A percentile compares a stretch with the other conserved stretches of the same genome.
These are phyloP conservation scores for Biancaea sappan DNA, from an alignment of 306 rosid genomes.

Conservation along the genomic window DNA sequence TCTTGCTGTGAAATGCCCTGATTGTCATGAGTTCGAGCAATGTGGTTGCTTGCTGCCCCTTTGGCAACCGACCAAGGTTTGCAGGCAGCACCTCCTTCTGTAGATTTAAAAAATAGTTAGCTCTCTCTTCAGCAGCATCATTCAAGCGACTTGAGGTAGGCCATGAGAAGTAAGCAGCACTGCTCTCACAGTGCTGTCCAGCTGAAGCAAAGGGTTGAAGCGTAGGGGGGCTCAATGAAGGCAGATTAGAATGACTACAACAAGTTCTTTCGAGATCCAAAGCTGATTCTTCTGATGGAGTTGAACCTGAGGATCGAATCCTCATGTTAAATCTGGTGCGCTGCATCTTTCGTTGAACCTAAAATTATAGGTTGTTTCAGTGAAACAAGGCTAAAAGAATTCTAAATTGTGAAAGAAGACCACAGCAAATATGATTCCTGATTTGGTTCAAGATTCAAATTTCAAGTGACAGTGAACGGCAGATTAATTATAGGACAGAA, in stretches of 20 bases:
- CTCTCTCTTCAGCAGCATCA: constrained; percentile 92
- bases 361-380: constrained; percentile 19
- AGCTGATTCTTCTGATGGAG: constrained; percentile 94
- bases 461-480: background rate
- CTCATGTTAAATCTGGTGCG: constrained; percentile 64
- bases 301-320: constrained; percentile 75
- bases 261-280: constrained; percentile 92
- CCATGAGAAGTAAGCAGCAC: constrained; percentile 98
- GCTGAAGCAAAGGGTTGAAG: constrained; percentile 95
- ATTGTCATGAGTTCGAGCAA: constrained; percentile 98
- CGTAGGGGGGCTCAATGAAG: constrained; percentile 82
- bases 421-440: constrained; percentile 10
- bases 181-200: constrained; percentile 94
- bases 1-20: constrained; percentile 99
- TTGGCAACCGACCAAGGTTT: constrained; percentile 78
- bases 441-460: constrained; percentile 29
- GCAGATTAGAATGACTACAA: constrained; percentile 86
- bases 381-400: background rate
- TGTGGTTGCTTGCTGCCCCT: constrained; percentile 95
- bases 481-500: constrained; percentile 17
- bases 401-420: constrained; percentile 9
- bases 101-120: constrained; percentile 85
- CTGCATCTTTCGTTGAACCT: constrained; percentile 66
- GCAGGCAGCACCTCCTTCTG: constrained; percentile 95
- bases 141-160: constrained; percentile 86